Conservation (phyloP, 2,329 filamentous ascomycete genomes). For the Lachnellula subtilissima region DNA sequence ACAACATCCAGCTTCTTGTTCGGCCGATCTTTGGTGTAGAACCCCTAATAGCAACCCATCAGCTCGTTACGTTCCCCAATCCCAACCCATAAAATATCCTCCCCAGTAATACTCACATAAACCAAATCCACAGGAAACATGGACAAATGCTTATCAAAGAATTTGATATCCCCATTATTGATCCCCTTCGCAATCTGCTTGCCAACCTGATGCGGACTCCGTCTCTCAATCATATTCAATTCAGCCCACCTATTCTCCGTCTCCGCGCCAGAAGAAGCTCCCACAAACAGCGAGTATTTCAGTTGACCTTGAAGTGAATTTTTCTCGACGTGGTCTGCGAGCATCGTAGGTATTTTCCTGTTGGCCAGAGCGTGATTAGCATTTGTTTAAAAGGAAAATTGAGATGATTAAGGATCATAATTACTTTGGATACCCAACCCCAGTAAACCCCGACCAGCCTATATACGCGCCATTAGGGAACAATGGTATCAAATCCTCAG, state of each 20-base stretch:
- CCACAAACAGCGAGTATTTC: constrained; percentile 83
- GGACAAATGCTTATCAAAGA: constrained; percentile 89
- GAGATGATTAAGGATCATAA: constrained; percentile 26
- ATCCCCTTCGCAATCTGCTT: constrained; percentile 88
- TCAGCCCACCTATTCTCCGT: constrained; percentile 90
- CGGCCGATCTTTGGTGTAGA: constrained; percentile 75
- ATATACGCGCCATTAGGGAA: constrained; percentile 85
- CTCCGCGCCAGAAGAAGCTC: constrained; percentile 78
- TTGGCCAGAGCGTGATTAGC: constrained; percentile 13
- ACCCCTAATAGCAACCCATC: constrained; percentile 47
- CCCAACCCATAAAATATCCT: background rate
- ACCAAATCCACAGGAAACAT: constrained; percentile 88
- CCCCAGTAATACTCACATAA: constrained; percentile 49
- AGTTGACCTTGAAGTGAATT: constrained; percentile 79
- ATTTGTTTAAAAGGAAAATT: background rate
- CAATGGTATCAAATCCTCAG: constrained; percentile 72
- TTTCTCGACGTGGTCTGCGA: constrained; percentile 85
- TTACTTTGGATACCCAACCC: constrained; percentile 83
- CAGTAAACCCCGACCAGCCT: constrained; percentile 88
- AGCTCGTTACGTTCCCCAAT: background rate
- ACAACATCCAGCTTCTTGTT: constrained; percentile 72
- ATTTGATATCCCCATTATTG: constrained; percentile 82
- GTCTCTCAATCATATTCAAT: constrained; percentile 83
- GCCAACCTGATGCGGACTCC: constrained; percentile 82
- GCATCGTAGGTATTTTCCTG: constrained; percentile 75